Evolutionary conservation across 1,139 yeast genomes (phyloP), one percentile per base, ranked within the genome.

Genomic region (Starmera stellimalicola): DNA sequence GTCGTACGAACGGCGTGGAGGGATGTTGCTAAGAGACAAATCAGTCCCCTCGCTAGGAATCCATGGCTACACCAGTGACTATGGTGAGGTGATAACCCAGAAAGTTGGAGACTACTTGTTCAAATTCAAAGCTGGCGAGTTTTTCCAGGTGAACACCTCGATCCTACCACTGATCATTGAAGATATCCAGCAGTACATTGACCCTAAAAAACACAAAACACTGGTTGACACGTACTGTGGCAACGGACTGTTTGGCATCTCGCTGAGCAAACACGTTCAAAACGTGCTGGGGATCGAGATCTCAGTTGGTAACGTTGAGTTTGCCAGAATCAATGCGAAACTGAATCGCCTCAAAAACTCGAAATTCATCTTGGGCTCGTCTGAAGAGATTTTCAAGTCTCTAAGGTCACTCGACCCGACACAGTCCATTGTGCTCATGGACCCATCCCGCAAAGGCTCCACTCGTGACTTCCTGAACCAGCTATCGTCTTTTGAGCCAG

Each of bases 211-310:
- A 18, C 67, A 60, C 50, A 57, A 34, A 54, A 80, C 70, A 52
- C 61, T 84, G 35, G 88, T 84, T 18, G 95, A 84, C 53, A 88
- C 94, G 1, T 84, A 84, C 57, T 84, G 95, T 60, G 95, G 95
- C 3, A 78, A 88, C 8, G 95, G 95, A 0, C 63, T 84, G 36
- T 82, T 84, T 49, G 79, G 87, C 17, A 75, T 84, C 29, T 72
- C 93, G 1, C 70, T 88, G 47, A 73, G 83, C 24, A 51, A 63
- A 2, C 67, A 73, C n/a, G 83, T 80, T 6, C 71, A 76, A 20
- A 65, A 67, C 38, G 82, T 81, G 3, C 67, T 82, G 37, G 95
- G 95, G 3, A 94, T 84, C 17, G 95, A 84, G 53, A 82, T 84
- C 11, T 75, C 87, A 33, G 81, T 82, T 22, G 88, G 82, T 40